Conservation (phyloP, 1,139 yeast species). For the Blastobotrys aristatus region DNA sequence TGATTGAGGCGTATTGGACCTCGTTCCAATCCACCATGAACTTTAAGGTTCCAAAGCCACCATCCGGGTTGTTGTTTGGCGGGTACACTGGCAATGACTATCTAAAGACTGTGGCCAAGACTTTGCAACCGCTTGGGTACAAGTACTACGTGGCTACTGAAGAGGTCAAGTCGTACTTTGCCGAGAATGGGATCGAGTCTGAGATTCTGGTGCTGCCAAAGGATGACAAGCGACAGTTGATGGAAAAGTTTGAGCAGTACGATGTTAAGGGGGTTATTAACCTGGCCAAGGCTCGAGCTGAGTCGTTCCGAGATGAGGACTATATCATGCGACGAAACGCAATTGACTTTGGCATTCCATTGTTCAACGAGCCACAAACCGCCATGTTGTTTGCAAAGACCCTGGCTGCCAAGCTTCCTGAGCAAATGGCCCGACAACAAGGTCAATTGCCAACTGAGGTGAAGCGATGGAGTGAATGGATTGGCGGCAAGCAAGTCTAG, state of each 20-base stretch:
- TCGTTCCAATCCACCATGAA: conserved; percentile 96
- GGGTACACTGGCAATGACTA: conserved; percentile 76
- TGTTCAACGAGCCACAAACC: conserved; percentile 95
- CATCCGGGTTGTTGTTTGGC: conserved; percentile 84
- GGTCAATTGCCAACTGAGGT: conserved; percentile 72
- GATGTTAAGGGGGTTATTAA: conserved; percentile 85
- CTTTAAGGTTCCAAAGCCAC: conserved; percentile 88
- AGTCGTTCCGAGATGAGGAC: conserved; percentile 75
- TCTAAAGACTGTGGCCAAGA: conserved; percentile 68
- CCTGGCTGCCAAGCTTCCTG: conserved; percentile 63
- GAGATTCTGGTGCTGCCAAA: conserved; percentile 83
- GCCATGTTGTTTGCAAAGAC: conserved; percentile 83
- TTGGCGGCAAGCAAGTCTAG: conserved; percentile 85
- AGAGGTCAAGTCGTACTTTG: conserved; percentile 64
- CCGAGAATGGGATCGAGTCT: conserved; percentile 42
- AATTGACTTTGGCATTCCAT: conserved; percentile 93
- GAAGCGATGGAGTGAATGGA: conserved; percentile 91
- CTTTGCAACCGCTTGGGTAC: conserved; percentile 71
- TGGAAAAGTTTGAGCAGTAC: conserved; percentile 86
- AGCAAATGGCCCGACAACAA: conserved; percentile 34
- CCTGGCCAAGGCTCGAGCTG: conserved; percentile 87
- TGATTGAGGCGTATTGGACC: conserved; percentile 94
- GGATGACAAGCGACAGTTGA: conserved; percentile 84
- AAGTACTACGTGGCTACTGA: conserved; percentile 72
- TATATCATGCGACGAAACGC: conserved; percentile 99